phyloP scores from a whole-genome alignment of 1,139 yeast genomes.

The Saccharomycopsis crataegensis region DNA sequence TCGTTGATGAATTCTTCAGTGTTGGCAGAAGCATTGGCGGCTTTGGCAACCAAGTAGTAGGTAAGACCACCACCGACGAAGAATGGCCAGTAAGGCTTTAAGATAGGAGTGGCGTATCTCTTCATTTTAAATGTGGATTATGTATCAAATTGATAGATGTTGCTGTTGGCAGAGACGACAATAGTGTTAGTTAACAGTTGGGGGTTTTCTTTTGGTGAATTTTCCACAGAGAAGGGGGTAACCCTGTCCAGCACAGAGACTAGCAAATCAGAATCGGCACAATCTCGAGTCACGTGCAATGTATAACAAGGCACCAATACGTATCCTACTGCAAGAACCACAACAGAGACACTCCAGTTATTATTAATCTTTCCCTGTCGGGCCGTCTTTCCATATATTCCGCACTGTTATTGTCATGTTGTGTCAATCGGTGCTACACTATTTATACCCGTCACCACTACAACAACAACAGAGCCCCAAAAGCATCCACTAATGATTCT shows the following conservation, averaged over 20 bases:
- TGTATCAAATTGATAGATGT: neutral
- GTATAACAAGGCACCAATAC: no score
- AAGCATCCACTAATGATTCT: neutral
- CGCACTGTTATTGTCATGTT: no score
- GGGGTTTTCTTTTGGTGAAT: neutral
- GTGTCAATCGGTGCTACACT: neutral
- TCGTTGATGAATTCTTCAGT: constrained; percentile 63
- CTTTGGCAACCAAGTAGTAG: constrained; percentile 49
- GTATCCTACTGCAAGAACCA: no score
- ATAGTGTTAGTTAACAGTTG: neutral
- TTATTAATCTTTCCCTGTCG: no score
- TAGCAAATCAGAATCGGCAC: neutral
- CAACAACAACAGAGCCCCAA: neutral
- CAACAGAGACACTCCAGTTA: no score
- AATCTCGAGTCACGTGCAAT: neutral
- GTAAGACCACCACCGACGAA: constrained; percentile 54
- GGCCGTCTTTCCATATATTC: no score
- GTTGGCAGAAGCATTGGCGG: constrained; percentile 47
- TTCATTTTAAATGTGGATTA: constrained; percentile 24
- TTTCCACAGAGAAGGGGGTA: neutral
- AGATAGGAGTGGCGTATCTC: constrained; percentile 42
- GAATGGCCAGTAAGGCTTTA: constrained; percentile 65
- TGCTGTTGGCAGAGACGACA: neutral
- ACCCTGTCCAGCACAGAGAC: neutral
- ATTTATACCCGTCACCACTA: neutral